Base-by-base conservation (phyloP, 2,329 filamentous ascomycete genomes). In the Venturiaceae sp. region DNA sequence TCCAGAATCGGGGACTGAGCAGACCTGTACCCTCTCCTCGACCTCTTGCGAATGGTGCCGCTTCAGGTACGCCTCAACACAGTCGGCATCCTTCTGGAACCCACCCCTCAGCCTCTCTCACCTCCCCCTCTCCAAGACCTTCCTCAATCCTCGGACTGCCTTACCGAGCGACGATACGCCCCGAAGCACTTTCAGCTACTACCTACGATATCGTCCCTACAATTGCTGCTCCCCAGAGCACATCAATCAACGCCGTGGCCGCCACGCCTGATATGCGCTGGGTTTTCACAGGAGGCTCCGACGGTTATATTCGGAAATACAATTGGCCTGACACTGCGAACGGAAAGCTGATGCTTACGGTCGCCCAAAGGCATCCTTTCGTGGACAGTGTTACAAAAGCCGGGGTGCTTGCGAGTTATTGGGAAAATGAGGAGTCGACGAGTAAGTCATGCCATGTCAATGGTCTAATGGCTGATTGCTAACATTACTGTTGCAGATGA, bases 311-410 rank as follows among this genome's bases (percentile, higher is more conserved):
- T 62, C 84, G 94, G 59, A 97, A 96, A 72, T 97, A 95, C 74
- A 95, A 99, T 70, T 96, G 94, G 71, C 86, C 89, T 3, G 90
- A 91, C 36, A 96, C 94, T 5, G 92, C 95, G 64, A 99, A 99
- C 69, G 91, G 91, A 63, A 96, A 96, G 74, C 83, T 94, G 34
- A 85, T 92, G 61, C 77, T 99, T 66, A 99, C 94, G 0, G 94
- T 99, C 5, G 94, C 94, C 33, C 94, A 99, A 75, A 82, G 89
- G 53, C 94, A 99, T 69, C 94, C 94, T 0, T 99, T 97, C 66
- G 94, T 99, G 41, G 94, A 99, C 70, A 96, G 90, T 66, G 94
- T 99, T 46, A 90, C 90, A 58, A 99, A 99, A 72, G 92, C 92
- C 2, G 94, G 92, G 1, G 89, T 96, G 5, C 75, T 97, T 54